Evolutionary conservation across 2,329 filamentous ascomycete genomes (phyloP).

Genomic region (Beauveria sp.): DNA sequence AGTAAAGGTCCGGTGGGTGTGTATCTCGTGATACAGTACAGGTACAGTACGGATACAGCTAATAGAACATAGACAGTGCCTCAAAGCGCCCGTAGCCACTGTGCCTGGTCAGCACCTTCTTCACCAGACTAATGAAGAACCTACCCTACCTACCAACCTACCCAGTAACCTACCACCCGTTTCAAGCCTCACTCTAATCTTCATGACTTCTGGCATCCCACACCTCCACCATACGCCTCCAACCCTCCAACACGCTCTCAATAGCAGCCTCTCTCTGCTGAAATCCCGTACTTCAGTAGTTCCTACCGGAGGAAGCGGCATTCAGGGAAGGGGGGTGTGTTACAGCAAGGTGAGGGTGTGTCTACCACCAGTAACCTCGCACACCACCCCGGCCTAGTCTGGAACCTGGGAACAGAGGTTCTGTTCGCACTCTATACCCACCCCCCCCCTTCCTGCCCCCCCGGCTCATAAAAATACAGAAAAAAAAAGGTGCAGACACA

Average conservation of each 20-base stretch:
- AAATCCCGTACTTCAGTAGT: not conserved
- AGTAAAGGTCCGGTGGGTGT: too few relatives aligned
- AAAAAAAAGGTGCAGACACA: not conserved
- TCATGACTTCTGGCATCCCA: not conserved
- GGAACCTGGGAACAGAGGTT: not conserved
- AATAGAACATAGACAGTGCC: too few relatives aligned
- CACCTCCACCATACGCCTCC: not conserved
- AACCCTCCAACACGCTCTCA: not conserved
- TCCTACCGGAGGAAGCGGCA: not conserved
- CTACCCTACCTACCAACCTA: too few relatives aligned
- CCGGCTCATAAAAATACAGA: not conserved
- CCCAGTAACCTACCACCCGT: too few relatives aligned
- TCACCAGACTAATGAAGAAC: too few relatives aligned
- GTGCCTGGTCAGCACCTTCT: too few relatives aligned
- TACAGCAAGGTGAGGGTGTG: not conserved
- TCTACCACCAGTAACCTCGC: not conserved
- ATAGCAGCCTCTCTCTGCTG: too few relatives aligned
- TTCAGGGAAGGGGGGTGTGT: not conserved
- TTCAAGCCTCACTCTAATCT: too few relatives aligned
- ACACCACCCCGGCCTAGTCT: not conserved
- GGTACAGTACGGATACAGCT: too few relatives aligned
- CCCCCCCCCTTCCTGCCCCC: not conserved
- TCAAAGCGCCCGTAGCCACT: too few relatives aligned
- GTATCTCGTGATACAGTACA: too few relatives aligned
- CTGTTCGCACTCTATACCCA: too few relatives aligned